Conservation (phyloP, 805 yeast genomes). For the Pichia sporocuriosa region DNA sequence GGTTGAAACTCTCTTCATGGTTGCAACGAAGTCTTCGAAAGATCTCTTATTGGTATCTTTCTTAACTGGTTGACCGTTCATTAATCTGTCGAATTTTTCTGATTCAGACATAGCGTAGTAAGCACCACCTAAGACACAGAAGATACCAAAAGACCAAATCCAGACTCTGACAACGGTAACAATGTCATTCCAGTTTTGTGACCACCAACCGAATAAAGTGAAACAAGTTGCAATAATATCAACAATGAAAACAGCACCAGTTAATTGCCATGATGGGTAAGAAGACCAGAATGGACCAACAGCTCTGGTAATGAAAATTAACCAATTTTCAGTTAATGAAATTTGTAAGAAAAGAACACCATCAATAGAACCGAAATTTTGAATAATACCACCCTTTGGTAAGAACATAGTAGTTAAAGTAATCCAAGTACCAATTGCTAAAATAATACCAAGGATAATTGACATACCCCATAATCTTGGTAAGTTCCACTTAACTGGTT, state of each 20-base stretch:
- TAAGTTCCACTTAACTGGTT: constrained; percentile 89
- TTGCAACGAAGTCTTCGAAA: constrained; percentile 72
- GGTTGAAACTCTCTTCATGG: constrained; percentile 84
- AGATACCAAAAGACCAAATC: constrained; percentile 89
- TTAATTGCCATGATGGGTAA: constrained; percentile 85
- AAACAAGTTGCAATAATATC: constrained; percentile 86
- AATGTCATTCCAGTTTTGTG: constrained; percentile 89
- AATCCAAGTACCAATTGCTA: constrained; percentile 88
- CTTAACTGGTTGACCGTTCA: constrained; percentile 65
- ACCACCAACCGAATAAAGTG: constrained; percentile 92
- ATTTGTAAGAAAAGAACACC: constrained; percentile 88
- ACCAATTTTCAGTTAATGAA: constrained; percentile 91
- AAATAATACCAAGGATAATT: constrained; percentile 67
- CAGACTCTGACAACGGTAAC: constrained; percentile 87
- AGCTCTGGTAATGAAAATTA: constrained; percentile 90
- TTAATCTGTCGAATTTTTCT: constrained; percentile 64
- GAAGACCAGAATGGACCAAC: constrained; percentile 97
- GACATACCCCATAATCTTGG: constrained; percentile 96
- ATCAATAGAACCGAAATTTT: constrained; percentile 86
- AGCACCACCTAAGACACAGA: constrained; percentile 90
- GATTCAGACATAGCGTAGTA: constrained; percentile 83
- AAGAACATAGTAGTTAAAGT: constrained; percentile 86
- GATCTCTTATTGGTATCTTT: constrained; percentile 53
- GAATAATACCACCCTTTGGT: constrained; percentile 83
- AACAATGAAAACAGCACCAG: constrained; percentile 84